A percentile compares a stretch with the other conserved stretches of the same genome.
phyloP scores from a whole-genome alignment of 192 early-diverging fungal genomes.

The Kickxella alabastrina region DNA sequence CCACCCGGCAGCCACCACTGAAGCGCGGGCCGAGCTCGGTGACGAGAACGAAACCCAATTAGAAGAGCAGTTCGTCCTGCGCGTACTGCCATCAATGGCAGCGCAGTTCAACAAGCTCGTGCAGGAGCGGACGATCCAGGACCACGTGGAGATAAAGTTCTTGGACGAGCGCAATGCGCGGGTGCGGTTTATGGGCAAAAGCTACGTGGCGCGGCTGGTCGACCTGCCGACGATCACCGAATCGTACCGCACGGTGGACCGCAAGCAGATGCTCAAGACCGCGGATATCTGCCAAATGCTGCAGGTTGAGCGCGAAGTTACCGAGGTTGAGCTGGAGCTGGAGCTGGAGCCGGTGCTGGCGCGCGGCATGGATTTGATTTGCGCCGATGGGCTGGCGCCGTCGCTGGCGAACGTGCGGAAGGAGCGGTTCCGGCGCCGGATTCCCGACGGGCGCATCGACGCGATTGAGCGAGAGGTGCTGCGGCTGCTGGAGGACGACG shows the following conservation, averaged over 20 bases:
- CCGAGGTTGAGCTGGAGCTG: conserved; percentile 8
- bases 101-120: conserved; percentile 21
- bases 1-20: background rate
- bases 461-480: conserved; percentile 35
- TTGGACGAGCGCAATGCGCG: conserved; percentile 35
- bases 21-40: conserved; percentile 6
- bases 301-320: conserved; percentile 3
- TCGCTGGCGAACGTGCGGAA: conserved; percentile 25
- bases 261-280: conserved; percentile 42
- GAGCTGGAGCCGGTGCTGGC: conserved; percentile 10
- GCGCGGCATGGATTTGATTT: conserved; percentile 26
- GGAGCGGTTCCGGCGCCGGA: conserved; percentile 25
- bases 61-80: conserved; percentile 42
- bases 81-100: conserved; percentile 35
- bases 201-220: conserved; percentile 22
- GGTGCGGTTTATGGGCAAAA: conserved; percentile 16
- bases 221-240: conserved; percentile 46
- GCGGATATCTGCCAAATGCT: conserved; percentile 50
- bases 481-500: conserved; percentile 36
- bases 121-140: conserved; percentile 29
- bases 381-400: conserved; percentile 27
- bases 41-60: conserved; percentile 30
- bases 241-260: conserved; percentile 34
- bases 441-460: conserved; percentile 25
- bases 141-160: conserved; percentile 33